A percentile compares a stretch with the other conserved stretches of the same genome.
phyloP scores from a whole-genome alignment of 1,284 basidiomycete species.

The Rhodotorula sp. region DNA sequence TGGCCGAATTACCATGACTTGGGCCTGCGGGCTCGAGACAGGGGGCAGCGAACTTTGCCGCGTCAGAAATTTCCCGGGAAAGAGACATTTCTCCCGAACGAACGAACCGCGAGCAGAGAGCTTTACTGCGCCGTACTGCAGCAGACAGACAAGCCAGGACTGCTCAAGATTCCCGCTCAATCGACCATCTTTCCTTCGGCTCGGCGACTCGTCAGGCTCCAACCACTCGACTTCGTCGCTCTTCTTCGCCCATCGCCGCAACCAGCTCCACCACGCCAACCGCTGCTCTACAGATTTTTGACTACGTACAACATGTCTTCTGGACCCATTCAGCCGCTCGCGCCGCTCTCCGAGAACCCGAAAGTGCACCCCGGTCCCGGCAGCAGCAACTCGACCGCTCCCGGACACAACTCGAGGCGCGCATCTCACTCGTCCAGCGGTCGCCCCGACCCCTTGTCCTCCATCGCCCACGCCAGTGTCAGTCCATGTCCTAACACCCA shows the following conservation, averaged over 20 bases:
- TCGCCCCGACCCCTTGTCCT: conserved; percentile 33
- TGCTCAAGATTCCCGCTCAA: no score
- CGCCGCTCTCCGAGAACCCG: conserved; percentile 24
- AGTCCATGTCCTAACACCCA: background rate
- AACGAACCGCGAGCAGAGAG: no score
- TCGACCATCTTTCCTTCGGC: no score
- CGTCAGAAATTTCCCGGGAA: no score
- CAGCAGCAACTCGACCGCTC: conserved; percentile 5
- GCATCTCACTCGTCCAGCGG: conserved; percentile 19
- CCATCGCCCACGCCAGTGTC: conserved; percentile 35
- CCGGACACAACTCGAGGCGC: conserved; percentile 21
- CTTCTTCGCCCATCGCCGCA: background rate
- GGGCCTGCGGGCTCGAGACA: no score
- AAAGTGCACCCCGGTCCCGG: conserved; percentile 8
- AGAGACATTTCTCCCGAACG: no score
- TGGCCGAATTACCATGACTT: no score
- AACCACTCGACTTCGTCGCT: background rate
- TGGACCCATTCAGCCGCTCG: conserved; percentile 3
- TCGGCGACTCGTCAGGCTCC: no score
- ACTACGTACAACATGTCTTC: background rate
- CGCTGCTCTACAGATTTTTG: background rate
- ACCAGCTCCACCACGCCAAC: background rate
- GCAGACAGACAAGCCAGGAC: no score
- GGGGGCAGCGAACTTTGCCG: no score
- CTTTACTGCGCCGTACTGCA: no score